These are phyloP conservation scores for Microbotryum violaceum DNA, from an alignment of 1,284 basidiomycete genomes.

Conservation along the genomic window DNA sequence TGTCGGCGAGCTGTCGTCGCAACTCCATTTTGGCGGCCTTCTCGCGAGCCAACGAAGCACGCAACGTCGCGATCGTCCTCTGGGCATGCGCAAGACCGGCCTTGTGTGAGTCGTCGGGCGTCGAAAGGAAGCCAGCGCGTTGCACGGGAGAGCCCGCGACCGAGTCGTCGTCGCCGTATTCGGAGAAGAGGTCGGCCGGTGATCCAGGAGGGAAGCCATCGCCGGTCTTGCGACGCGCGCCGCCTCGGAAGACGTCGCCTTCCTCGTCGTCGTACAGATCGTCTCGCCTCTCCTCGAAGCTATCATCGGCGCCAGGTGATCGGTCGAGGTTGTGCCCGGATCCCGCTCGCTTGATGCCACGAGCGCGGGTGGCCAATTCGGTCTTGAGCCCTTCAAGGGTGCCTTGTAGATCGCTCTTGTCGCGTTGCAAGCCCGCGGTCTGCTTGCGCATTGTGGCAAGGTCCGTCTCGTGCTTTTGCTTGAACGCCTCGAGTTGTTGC, in stretches of 20 bases:
- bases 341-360: slow-evolving; percentile 26
- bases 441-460: slow-evolving; percentile 81
- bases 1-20: slow-evolving; percentile 24
- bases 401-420: slow-evolving; percentile 83
- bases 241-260: slow-evolving; percentile 22
- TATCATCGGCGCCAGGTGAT: slow-evolving; percentile 2
- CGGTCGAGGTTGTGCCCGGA: slow-evolving; percentile 11
- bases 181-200: slow-evolving; percentile 40
- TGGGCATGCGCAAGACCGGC: slow-evolving; percentile 73
- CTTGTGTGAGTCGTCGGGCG: slow-evolving; percentile 67
- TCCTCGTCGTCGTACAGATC: slow-evolving; percentile 53
- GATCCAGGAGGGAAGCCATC: slow-evolving; percentile 37
- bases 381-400: slow-evolving; percentile 64
- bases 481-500: slow-evolving; percentile 61
- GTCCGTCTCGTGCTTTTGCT: slow-evolving; percentile 82
- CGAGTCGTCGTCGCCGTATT: slow-evolving; percentile 40
- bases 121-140: slow-evolving; percentile 29
- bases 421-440: slow-evolving; percentile 76
- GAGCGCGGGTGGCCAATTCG: slow-evolving; percentile 50
- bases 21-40: slow-evolving; percentile 63
- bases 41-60: slow-evolving; percentile 65
- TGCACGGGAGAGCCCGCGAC: slow-evolving; percentile 40
- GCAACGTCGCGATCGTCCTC: slow-evolving; percentile 58
- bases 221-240: slow-evolving; percentile 60
- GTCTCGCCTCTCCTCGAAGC: slow-evolving; percentile 48